Evolutionary conservation across 208 protist species (phyloP), one percentile per base, ranked within the genome.

Genomic region (Crithidia acanthocephali): DNA sequence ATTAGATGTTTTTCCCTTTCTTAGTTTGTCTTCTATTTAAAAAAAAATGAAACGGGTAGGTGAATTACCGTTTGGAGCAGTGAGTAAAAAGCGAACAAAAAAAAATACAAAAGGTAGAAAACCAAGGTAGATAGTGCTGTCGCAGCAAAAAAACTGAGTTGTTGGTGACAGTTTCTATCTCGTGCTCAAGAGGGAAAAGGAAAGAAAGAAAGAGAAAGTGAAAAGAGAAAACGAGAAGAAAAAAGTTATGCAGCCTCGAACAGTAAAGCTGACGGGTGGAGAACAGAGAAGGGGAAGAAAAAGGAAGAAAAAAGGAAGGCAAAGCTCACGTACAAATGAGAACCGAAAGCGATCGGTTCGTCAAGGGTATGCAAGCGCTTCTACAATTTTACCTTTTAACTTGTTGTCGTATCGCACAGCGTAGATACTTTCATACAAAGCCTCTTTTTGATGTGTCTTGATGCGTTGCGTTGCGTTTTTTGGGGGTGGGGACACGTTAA

Each of bases 1-100:
- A 44, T 64, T n/a, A 32, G 15, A 57, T 64, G 51, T 30, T 63
- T 62, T 61, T 72, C 6, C 42, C 60, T 63, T 62, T 30, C 5
- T 30, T 67, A 47, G 2, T 51, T 2, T 50, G 32, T 30, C 50
- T 45, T 60, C n/a, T 60, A 45, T 27, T 60, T 40, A 9, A 55
- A 13, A 33, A 42, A 61, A 42, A 13, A 47, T 28, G 53, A 58
- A 40, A 22, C 5, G 28, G 28, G n/a, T 8, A 23, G 18, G 25
- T 18, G 35, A 48, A 25, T 18, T 30, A 27, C 56, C 22, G 33
- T 42, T 33, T 20, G 30, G 18, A 58, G 18, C 52, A 58, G 52
- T 40, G 30, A 65, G 50, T 55, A 67, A 56, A 56, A 51, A 33
- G 7, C 16, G 28, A 33, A 22, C 27, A 37, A 22, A 37, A 10